Evolutionary conservation across 2,329 filamentous ascomycete genomes (phyloP), one percentile per base, ranked within the genome.

Genomic region (Curvularia lunata): DNA sequence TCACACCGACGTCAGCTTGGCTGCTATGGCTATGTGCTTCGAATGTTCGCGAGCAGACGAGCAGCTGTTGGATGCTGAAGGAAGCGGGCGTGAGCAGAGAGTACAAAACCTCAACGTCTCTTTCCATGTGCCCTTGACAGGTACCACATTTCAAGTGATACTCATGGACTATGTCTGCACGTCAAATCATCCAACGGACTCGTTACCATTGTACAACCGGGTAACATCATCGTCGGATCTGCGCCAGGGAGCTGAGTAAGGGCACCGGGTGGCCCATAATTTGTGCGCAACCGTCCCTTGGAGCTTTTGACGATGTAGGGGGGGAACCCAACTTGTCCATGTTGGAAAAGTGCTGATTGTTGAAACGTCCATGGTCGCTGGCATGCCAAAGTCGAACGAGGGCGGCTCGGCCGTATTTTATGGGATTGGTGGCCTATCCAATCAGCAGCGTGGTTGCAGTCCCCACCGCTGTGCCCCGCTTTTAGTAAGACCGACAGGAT

Each of bases 1-100:
- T 53, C 50, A 57, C 38, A 38, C 23, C 52, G 54, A 47, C 43
- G 50, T 54, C 53, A 54, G 55, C 55, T 49, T 46, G 38, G 46
- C 52, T 34, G 27, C 12, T 16, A 13, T 30, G 5, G 3, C 43
- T 49, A 7, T 19, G 28, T 32, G 51, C 48, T 51, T 54, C 48
- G 51, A 54, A 54, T 32, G 30, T 49, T 54, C 55, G 21, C 51
- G 54, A 34, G 30, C 18, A 34, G 21, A 42, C 30, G 48, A 49
- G 42, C 48, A 18, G 42, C 13, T 27, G 38, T 32, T 32, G 37
- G 32, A 40, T 30, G 27, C 27, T 27, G 23, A 19, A 38, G 45
- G 16, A 21, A 41, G 46, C 19, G 28, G 42, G 30, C 27, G 34
- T 16, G 43, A 38, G 25, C 32, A 18, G n/a, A 13, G 50, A 43